These are phyloP conservation scores for Macrocybe gigantea DNA, from an alignment of 768 basidiomycete species.

Conservation along the genomic window DNA sequence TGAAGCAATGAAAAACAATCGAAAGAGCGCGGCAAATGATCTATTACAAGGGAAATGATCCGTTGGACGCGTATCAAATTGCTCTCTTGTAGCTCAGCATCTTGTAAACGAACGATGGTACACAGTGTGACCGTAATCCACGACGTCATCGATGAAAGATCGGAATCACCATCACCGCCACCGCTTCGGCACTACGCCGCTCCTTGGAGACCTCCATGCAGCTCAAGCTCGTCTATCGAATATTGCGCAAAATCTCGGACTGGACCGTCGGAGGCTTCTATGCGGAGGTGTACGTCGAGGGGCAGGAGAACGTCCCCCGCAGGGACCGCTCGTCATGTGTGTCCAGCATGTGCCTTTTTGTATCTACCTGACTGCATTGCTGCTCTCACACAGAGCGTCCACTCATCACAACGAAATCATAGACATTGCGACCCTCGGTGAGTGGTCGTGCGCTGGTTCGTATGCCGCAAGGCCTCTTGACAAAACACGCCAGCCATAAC, in stretches of 20 bases:
- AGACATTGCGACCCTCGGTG: constrained; percentile 44
- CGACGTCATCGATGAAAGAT: too few relatives aligned
- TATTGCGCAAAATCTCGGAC: constrained; percentile 55
- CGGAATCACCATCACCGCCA: too few relatives aligned
- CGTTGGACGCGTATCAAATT: too few relatives aligned
- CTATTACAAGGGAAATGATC: too few relatives aligned
- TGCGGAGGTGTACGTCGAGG: constrained; percentile 52
- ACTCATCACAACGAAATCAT: constrained; percentile 70
- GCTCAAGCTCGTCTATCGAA: constrained; percentile 48
- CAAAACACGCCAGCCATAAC: constrained; percentile 33
- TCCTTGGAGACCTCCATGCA: constrained; percentile 26
- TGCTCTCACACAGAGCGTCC: constrained; percentile 34
- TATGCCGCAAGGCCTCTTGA: background rate
- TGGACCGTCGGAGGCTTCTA: constrained; percentile 59
- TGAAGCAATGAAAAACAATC: too few relatives aligned
- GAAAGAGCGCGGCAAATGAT: too few relatives aligned
- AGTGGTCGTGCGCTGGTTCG: constrained; percentile 6
- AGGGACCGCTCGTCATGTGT: constrained; percentile 59
- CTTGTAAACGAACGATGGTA: too few relatives aligned
- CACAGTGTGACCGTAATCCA: too few relatives aligned
- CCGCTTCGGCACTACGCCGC: too few relatives aligned
- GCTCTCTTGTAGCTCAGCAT: too few relatives aligned
- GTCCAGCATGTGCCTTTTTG: constrained; percentile 11
- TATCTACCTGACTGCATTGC: background rate
- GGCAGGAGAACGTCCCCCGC: constrained; percentile 49